Base-by-base conservation (phyloP, 164 flowering plant species). In the Amborella trichopoda region DNA sequence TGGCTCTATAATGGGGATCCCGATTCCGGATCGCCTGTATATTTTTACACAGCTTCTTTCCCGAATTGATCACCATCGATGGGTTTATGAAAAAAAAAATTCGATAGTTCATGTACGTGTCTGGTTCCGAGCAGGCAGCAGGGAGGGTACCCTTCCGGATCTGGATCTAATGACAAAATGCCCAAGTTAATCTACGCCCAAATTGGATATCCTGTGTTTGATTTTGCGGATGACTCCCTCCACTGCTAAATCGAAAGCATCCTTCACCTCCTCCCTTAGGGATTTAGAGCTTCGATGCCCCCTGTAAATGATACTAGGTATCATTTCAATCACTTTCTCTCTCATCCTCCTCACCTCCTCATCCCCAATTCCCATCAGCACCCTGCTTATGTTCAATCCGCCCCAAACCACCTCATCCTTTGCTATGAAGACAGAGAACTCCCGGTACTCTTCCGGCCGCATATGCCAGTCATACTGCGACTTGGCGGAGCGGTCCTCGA, bases 351-450 rank as follows among this genome's bases (percentile, higher is more conserved):
- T 54, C 6, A 88, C 78, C 23, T 71, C 60, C 18, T 47, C 56
- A 42, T 60, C 61, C 0, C 86, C 75, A n/a, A 91, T 82, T 0
- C 66, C 62, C 70, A 27, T 63, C 61, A 91, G 58, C 41, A 84
- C 84, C 42, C 82, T 89, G 48, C 71, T 8, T 11, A 93, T 79
- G 58, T 38, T 82, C 64, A 77, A 3, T 48, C 95, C 95, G 23
- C 69, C 77, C 33, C 58, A 74, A 45, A 93, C 94, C 36, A 91
- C 94, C n/a, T 93, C 96, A 55, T 93, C 96, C 61, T 88, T 87
- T 0, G 77, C 73, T 50, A 93, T 88, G 14, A 60, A 73, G 23
- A 93, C 96, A 3, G 99, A 76, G 53, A 93, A 88, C 26, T 76
- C 78, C 10, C 17, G 59, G 32, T 58, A 91, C 42, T 67, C 47